Evolutionary conservation across 495 filamentous ascomycete species (phyloP), one percentile per base, ranked within the genome.

Genomic region (Penicillium coprophilum): DNA sequence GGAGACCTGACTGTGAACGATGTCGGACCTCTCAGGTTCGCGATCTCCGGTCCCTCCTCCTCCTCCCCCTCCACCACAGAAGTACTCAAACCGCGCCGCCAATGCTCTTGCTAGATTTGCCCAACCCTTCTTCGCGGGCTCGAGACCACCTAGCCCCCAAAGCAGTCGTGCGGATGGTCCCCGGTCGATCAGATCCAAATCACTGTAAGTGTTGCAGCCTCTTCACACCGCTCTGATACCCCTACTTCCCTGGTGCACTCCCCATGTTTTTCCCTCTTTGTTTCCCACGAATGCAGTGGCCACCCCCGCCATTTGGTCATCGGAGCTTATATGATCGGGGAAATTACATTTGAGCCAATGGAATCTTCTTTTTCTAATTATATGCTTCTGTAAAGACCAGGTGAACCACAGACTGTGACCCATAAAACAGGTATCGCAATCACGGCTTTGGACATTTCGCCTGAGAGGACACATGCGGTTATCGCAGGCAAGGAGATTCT

Each of bases 401-500:
- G 77, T 56, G 83, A 84, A 41, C 87, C 89, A 6, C 88, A 92
- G 69, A 86, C 90, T 48, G 81, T 86, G 31, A 81, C 82, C 46
- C 87, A 93, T 70, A 77, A 81, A 43, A 91, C 89, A 23, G 83
- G 87, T 41, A 81, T 85, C 21, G 83, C 89, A 17, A 88, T 96
- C 54, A 70, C 82, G 34, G 85, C 87, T 53, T 77, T 96, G 60
- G 92, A 93, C 70, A 83, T 86, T 53, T 94, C 91, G 20, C 85
- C 87, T 32, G 82, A 88, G 61, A 81, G 85, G 59, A 87, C 85
- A 46, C 83, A 87, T 70, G 92, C 87, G 41, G 81, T 96, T 9
- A 79, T 96, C 61, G 92, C 85, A 17, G 90, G 92, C 27, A 84
- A 86, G 56, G 87, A 95, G 60, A 85, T 95, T 44, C 83, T 96